Evolutionary conservation across 352 stramenopile genomes (phyloP), one percentile per base, ranked within the genome.

Genomic region (Phytophthora aleatoria): DNA sequence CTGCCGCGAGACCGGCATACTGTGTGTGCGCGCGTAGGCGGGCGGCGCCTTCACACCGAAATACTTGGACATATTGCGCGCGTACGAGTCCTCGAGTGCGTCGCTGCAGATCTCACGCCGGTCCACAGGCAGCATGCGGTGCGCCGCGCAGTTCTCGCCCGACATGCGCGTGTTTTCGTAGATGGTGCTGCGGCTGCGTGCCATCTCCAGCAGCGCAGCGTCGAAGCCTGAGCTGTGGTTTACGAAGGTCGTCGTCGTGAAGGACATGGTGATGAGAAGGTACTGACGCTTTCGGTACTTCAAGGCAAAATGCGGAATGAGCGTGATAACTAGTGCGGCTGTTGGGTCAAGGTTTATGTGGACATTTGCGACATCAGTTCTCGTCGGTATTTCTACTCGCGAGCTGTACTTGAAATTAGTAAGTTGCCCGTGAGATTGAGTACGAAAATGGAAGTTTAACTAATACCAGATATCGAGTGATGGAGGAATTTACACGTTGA

Each of bases 121-220:
- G 67, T 88, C 64, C 47, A 81, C 73, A 20, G 74, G 74, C 43
- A 88, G 69, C 58, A 73, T 63, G 43, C 52, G 69, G 57, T 76
- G 71, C 58, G 67, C 71, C 47, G 63, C 74, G 53, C 76, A 64
- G 47, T 85, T 71, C 65, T 88, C 79, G 58, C 79, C 76, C 30
- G 79, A 79, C 74, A 88, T 88, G 69, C 76, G 76, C 69, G 74
- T 79, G 69, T 68, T 63, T 38, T 84, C 74, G 68, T 88, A 88
- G 64, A 88, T 86, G 45, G 76, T 85, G 53, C 50, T 44, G n/a
- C 68, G 62, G 51, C 61, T 69, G 52, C 68, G 63, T 48, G 71
- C 54, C 11, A 67, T 47, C 45, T 62, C 44, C 42, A 79, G 52
- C 58, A 79, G 51, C 31, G 71, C 52, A 15, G 62, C 43, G 50